These are phyloP conservation scores for Diplodia intermedia DNA, from an alignment of 2,329 filamentous ascomycete species.

Conservation along the genomic window DNA sequence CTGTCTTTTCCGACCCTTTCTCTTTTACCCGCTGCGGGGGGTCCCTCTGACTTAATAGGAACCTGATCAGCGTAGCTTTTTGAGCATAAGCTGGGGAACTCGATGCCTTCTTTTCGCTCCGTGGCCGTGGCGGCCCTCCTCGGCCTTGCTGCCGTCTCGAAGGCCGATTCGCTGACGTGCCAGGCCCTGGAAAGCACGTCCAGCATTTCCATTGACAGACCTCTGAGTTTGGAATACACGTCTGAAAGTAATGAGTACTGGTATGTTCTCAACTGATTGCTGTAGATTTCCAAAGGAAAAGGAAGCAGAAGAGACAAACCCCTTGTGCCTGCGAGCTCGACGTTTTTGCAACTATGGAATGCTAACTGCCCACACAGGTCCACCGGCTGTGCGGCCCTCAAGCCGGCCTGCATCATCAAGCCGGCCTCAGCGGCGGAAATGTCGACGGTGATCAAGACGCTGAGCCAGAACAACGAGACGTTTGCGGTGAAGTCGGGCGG, in stretches of 20 bases:
- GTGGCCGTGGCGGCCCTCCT: slow-evolving; percentile 1
- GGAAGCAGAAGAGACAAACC: too few species aligned
- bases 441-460: slow-evolving; percentile 58
- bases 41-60: neutral
- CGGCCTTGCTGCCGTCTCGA: slow-evolving; percentile 6
- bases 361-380: slow-evolving; percentile 35
- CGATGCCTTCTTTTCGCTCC: slow-evolving; percentile 23
- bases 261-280: neutral
- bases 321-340: too few species aligned
- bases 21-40: neutral
- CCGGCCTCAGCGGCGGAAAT: slow-evolving; percentile 55
- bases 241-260: slow-evolving; percentile 25
- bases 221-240: slow-evolving; percentile 22
- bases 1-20: neutral
- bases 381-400: slow-evolving; percentile 42
- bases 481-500: slow-evolving; percentile 64
- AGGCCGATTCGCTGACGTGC: slow-evolving; percentile 28
- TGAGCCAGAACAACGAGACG: slow-evolving; percentile 51
- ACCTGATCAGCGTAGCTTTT: neutral
- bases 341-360: neutral
- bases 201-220: slow-evolving; percentile 19
- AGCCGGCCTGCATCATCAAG: slow-evolving; percentile 43
- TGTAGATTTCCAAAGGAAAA: too few species aligned
- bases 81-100: neutral
- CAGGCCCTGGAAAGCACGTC: slow-evolving; percentile 8